Evolutionary conservation across 257 asterid genomes (phyloP), one percentile per base, ranked within the genome.

Genomic region (Solanum rostratum): DNA sequence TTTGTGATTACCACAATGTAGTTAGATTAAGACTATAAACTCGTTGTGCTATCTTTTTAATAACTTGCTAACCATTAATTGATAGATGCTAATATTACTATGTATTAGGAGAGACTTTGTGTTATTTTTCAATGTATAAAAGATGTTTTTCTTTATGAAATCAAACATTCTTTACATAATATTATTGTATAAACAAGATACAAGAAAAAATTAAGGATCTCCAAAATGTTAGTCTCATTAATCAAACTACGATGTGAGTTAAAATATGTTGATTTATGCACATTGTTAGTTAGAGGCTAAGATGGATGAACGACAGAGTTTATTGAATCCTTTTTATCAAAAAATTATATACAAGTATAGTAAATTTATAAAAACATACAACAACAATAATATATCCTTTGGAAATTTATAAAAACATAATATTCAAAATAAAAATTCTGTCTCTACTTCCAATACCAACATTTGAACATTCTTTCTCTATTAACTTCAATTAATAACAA

Each of bases 361-460:
- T 22, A 60, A 0, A 10, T 4, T 2, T n/a, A n/a, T 11, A 9
- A 0, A 19, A 19, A 11, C n/a, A n/a, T n/a, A n/a, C n/a, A n/a
- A n/a, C n/a, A n/a, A n/a, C n/a, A n/a, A n/a, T n/a, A n/a, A n/a
- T n/a, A n/a, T n/a, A n/a, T n/a, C n/a, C n/a, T n/a, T n/a, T n/a
- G n/a, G n/a, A 60, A 0, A 10, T 4, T 2, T n/a, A n/a, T 11
- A 9, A 0, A 19, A 19, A 11, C n/a, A n/a, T n/a, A n/a, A n/a
- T n/a, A 7, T 55, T 20, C 49, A 7, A 7, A 43, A 6, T 0
- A 2, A n/a, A 57, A 14, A 29, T 12, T 2, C 2, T 11, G 39
- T 11, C 16, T 60, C 18, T 2, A 0, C 1, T 6, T 0, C 33
- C 24, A 60, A n/a, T 22, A 2, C 11, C 43, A 29, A 29, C 12